Evolutionary conservation across 352 stramenopile species (phyloP), one percentile per base, ranked within the genome.

Genomic region (Globisporangium parvum): DNA sequence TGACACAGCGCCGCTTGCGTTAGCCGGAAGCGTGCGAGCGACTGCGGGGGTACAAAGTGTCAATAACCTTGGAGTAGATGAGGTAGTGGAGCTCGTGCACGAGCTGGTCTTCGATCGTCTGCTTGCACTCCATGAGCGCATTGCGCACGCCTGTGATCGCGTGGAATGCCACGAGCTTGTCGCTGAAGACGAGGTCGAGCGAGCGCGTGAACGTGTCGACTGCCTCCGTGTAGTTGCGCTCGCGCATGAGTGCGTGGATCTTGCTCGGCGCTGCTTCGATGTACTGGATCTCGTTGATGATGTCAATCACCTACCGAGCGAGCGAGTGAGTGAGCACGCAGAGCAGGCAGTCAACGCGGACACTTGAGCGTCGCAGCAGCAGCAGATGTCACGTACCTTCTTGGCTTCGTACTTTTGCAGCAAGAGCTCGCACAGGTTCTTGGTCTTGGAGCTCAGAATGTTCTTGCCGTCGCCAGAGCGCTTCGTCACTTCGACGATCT

Each of bases 201-300:
- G 84, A 78, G 31, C 70, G 70, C 5, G 72, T 75, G 44, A 91
- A 93, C 67, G 78, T 80, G 42, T 88, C 76, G 18, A 91, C 81
- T 15, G 84, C 80, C 6, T 70, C 75, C 0, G 77, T 55, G 33
- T 81, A 91, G 42, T 86, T 74, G 15, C 69, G 68, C 47, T 82
- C 70, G 33, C 62, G 62, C 51, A 93, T 67, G 59, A 88, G 59
- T 0, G 55, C 31, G 31, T 85, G 55, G 55, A 92, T 92, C 47
- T 88, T 87, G 47, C 35, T 60, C 6, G 83, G 81, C 12, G 84
- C 80, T 0, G 77, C 72, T 55, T 91, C 77, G 21, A 93, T 88
- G 60, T 75, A 84, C 62, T 93, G 76, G 47, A 93, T 92, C 50
- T 92, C 79, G 48, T 88, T 77, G 60, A 93, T 90, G 51, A 92